Conservation (phyloP, 257 asterid genomes). For the Marsdenia floribunda region DNA sequence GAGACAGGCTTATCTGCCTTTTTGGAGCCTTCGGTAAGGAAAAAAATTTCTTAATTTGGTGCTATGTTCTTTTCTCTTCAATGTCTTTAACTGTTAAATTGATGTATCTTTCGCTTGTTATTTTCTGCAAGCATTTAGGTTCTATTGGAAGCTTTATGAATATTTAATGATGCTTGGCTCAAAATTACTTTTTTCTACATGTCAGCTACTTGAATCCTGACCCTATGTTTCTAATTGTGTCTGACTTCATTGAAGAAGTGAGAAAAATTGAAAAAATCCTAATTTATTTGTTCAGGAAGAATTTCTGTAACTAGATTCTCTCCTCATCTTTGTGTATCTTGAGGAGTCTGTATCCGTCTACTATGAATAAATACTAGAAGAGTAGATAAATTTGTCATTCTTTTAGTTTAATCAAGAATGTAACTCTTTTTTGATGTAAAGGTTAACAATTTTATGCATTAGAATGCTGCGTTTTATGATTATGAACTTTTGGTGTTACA, state of each 20-base stretch:
- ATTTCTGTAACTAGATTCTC: neutral
- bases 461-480: conserved; percentile 1
- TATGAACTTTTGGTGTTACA: conserved; percentile 21
- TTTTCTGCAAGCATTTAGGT: neutral
- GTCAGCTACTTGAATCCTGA: neutral
- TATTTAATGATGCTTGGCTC: neutral
- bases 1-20: conserved; percentile 95
- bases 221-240: neutral
- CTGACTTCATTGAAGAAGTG: neutral
- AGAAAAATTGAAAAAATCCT: neutral
- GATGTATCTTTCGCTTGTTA: neutral
- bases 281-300: neutral
- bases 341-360: neutral
- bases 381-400: conserved; percentile 1
- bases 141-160: neutral
- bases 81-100: neutral
- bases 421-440: neutral
- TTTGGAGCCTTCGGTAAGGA: conserved; percentile 96
- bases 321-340: neutral
- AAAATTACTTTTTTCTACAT: neutral
- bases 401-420: neutral
- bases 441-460: neutral
- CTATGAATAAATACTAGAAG: neutral
- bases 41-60: conserved; percentile 4
- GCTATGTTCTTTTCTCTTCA: neutral